These are phyloP conservation scores for Coelastrella sp. DNA, from an alignment of 139 green algal genomes.

Conservation along the genomic window DNA sequence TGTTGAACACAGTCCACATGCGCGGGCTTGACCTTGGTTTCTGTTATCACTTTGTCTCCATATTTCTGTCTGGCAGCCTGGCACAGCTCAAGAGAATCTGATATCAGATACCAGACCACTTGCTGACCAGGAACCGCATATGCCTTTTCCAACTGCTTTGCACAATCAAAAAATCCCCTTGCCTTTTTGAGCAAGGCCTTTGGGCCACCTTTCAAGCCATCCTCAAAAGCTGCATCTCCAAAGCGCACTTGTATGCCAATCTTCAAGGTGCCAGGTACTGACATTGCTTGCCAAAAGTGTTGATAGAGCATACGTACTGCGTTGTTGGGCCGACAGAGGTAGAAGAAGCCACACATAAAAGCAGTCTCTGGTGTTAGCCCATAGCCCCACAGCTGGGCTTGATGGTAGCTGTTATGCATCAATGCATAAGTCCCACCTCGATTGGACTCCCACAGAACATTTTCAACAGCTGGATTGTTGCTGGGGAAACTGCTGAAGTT, in stretches of 20 bases:
- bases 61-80: slow-evolving; percentile 11
- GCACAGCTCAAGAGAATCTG: neutral
- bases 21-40: neutral
- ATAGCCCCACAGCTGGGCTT: neutral
- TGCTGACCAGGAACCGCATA: neutral
- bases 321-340: slow-evolving; percentile 8
- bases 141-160: neutral
- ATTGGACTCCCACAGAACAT: slow-evolving; percentile 7
- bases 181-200: neutral
- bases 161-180: neutral
- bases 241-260: slow-evolving; percentile 39
- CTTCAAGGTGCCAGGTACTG: neutral
- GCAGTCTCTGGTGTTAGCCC: slow-evolving; percentile 3
- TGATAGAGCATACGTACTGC: neutral
- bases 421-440: neutral
- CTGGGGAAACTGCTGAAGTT: neutral
- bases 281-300: slow-evolving; percentile 10
- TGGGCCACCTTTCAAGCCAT: too few species aligned
- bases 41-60: slow-evolving; percentile 37
- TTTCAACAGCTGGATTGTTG: neutral
- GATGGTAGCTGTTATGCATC: slow-evolving; percentile 27
- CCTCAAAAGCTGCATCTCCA: neutral
- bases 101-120: slow-evolving; percentile 34
- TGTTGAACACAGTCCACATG: neutral
- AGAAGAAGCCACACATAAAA: slow-evolving; percentile 51